Evolutionary conservation across 2,329 filamentous ascomycete genomes (phyloP).

Genomic region (Aaosphaeria arxii): DNA sequence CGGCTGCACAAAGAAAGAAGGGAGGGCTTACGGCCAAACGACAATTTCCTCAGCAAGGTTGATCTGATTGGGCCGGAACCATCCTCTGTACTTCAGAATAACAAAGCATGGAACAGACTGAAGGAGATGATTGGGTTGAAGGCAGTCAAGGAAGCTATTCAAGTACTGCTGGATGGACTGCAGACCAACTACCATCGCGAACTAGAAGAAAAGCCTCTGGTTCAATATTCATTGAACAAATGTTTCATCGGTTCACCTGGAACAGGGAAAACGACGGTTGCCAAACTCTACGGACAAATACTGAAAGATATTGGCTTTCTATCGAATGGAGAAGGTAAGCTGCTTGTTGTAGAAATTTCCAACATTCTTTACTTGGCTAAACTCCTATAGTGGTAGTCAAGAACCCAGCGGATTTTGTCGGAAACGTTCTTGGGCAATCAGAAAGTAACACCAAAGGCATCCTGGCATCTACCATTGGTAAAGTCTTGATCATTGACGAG

Average conservation of each 20-base stretch:
- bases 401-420: slow-evolving; percentile 72
- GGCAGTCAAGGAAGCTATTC: slow-evolving; percentile 61
- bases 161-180: slow-evolving; percentile 59
- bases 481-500: slow-evolving; percentile 78
- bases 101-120: slow-evolving; percentile 57
- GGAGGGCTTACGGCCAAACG: slow-evolving; percentile 46
- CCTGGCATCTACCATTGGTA: slow-evolving; percentile 63
- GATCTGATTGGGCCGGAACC: slow-evolving; percentile 73
- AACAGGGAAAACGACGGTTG: slow-evolving; percentile 74
- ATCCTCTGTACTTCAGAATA: slow-evolving; percentile 49
- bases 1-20: slow-evolving; percentile 52
- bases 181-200: slow-evolving; percentile 65
- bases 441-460: slow-evolving; percentile 72
- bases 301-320: slow-evolving; percentile 65
- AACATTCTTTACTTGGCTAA: too few species aligned
- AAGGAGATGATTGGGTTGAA: slow-evolving; percentile 58
- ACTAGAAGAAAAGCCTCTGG: slow-evolving; percentile 55
- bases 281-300: slow-evolving; percentile 68
- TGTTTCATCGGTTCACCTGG: slow-evolving; percentile 71
- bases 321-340: slow-evolving; percentile 63
- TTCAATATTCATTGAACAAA: slow-evolving; percentile 63
- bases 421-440: slow-evolving; percentile 60
- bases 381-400: slow-evolving; percentile 59
- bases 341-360: not conserved
- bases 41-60: slow-evolving; percentile 60